A percentile compares a stretch with the other conserved stretches of the same genome.
These are phyloP conservation scores for Pestalotiopsis sp. DNA, from an alignment of 2,329 filamentous ascomycete genomes.

Conservation along the genomic window DNA sequence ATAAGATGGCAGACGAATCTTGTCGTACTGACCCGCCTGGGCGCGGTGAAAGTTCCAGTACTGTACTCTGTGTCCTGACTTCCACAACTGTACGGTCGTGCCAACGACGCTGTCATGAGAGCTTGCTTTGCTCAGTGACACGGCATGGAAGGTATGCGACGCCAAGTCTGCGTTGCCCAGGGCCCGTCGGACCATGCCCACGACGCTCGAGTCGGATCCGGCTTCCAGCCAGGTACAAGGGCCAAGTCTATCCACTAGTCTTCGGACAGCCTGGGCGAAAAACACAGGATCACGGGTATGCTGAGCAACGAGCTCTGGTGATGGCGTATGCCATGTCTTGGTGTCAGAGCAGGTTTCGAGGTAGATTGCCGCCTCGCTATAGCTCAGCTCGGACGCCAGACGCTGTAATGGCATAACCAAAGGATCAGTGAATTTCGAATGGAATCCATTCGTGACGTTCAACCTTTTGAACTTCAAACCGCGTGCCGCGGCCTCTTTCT, in stretches of 20 bases:
- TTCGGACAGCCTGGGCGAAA: slow-evolving; percentile 31
- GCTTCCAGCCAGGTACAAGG: slow-evolving; percentile 35
- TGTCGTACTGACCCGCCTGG: slow-evolving; percentile 26
- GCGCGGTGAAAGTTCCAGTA: slow-evolving; percentile 41
- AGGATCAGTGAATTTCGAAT: slow-evolving; percentile 4
- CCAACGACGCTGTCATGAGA: slow-evolving; percentile 24
- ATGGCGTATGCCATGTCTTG: background rate
- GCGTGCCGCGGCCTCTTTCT: background rate
- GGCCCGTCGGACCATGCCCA: slow-evolving; percentile 33
- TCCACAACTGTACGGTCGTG: slow-evolving; percentile 39
- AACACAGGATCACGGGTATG: slow-evolving; percentile 37
- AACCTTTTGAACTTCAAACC: background rate
- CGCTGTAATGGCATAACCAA: background rate
- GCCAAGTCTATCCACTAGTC: slow-evolving; percentile 25
- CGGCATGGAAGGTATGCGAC: slow-evolving; percentile 19
- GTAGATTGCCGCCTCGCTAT: background rate
- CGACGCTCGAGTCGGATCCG: slow-evolving; percentile 34
- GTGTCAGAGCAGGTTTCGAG: slow-evolving; percentile 20
- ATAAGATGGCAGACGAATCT: slow-evolving; percentile 40
- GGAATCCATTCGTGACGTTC: slow-evolving; percentile 8
- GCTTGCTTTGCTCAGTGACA: slow-evolving; percentile 7
- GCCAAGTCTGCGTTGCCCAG: slow-evolving; percentile 17
- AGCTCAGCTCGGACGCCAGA: background rate
- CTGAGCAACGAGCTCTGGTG: slow-evolving; percentile 20
- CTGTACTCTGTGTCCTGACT: slow-evolving; percentile 31